These are phyloP conservation scores for Neofusicoccum cordaticola DNA, from an alignment of 2,329 filamentous ascomycete genomes.

Conservation along the genomic window DNA sequence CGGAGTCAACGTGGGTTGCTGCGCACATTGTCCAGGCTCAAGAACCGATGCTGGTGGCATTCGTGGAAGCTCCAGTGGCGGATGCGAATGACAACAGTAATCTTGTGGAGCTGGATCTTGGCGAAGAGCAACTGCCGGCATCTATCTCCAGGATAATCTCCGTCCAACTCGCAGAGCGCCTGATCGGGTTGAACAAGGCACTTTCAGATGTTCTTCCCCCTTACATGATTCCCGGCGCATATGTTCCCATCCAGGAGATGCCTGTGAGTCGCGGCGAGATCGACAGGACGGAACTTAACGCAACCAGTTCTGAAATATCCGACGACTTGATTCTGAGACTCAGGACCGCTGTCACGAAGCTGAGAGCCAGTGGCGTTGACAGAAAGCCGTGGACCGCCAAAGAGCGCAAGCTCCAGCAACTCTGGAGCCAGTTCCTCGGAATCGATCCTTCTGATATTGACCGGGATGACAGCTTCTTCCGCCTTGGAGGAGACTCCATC, in stretches of 20 bases:
- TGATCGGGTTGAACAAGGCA: neutral
- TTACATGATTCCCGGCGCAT: slow-evolving; percentile 41
- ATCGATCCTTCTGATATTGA: slow-evolving; percentile 35
- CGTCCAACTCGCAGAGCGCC: neutral
- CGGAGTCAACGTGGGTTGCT: neutral
- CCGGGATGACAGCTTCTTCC: slow-evolving; percentile 43
- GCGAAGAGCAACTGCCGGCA: neutral
- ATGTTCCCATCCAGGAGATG: slow-evolving; percentile 35
- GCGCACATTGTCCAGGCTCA: neutral
- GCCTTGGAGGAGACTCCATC: slow-evolving; percentile 47
- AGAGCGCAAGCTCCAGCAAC: slow-evolving; percentile 25
- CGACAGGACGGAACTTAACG: neutral
- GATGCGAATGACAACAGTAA: neutral
- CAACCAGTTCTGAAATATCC: neutral
- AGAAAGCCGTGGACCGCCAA: slow-evolving; percentile 21
- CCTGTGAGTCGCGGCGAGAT: slow-evolving; percentile 16
- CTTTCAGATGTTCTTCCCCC: slow-evolving; percentile 27
- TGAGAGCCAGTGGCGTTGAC: slow-evolving; percentile 13
- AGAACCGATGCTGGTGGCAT: neutral
- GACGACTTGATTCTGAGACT: slow-evolving; percentile 23
- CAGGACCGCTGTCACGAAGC: slow-evolving; percentile 21
- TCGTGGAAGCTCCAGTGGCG: neutral
- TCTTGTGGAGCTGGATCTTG: neutral
- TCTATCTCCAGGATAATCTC: neutral
- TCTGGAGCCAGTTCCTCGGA: slow-evolving; percentile 28